These are phyloP conservation scores for Quercus aquifolioides DNA, from an alignment of 306 rosid genomes.

Conservation along the genomic window DNA sequence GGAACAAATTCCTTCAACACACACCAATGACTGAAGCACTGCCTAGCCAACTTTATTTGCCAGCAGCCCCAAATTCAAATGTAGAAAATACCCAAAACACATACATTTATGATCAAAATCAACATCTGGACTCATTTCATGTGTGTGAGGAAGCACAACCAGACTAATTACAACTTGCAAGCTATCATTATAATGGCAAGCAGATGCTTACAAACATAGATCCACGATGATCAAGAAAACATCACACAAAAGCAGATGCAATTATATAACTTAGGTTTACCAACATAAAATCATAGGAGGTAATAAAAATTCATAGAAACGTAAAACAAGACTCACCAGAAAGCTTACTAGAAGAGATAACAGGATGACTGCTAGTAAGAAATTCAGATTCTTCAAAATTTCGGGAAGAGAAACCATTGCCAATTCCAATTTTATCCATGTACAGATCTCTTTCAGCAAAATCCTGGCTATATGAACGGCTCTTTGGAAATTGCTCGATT, in stretches of 20 bases:
- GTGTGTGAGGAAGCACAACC: not conserved
- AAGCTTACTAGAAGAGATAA: conserved; percentile 48
- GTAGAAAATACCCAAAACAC: not conserved
- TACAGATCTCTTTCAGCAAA: conserved; percentile 47
- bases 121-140: not conserved
- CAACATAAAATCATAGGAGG: not conserved
- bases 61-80: not conserved
- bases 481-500: conserved; percentile 41
- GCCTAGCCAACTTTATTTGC: not conserved
- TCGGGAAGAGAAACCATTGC: conserved; percentile 48
- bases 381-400: conserved; percentile 50
- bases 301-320: not conserved
- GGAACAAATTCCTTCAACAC: too few relatives aligned
- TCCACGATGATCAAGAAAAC: not conserved
- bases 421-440: conserved; percentile 43
- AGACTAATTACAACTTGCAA: not conserved
- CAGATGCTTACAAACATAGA: not conserved
- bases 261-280: not conserved
- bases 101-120: not conserved
- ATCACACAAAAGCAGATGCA: not conserved
- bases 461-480: conserved; percentile 42
- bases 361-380: conserved; percentile 30
- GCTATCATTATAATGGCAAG: not conserved
- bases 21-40: not conserved
- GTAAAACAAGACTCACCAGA: conserved; percentile 50